These are phyloP conservation scores for Kalmusia sp. DNA, from an alignment of 2,329 filamentous ascomycete genomes.

Conservation along the genomic window DNA sequence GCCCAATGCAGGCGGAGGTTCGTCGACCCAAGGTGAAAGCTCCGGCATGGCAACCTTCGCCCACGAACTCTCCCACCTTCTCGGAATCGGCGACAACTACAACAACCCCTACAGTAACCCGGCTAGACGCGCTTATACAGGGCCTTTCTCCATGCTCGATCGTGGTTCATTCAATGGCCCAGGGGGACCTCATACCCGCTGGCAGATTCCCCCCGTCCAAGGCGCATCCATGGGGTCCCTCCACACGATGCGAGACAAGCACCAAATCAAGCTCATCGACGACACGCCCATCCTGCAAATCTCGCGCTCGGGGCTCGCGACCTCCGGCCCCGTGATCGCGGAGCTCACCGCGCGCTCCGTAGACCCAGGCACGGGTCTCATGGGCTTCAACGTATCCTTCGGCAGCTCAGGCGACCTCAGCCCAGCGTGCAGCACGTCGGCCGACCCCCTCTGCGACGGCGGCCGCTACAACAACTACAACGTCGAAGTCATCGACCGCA, in stretches of 20 bases:
- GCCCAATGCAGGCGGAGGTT: slow-evolving; percentile 62
- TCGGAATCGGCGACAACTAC: slow-evolving; percentile 60
- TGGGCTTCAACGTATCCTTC: slow-evolving; percentile 58
- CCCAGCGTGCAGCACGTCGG: slow-evolving; percentile 51
- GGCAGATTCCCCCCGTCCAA: slow-evolving; percentile 59
- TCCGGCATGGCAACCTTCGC: slow-evolving; percentile 62
- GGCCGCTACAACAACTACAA: slow-evolving; percentile 61
- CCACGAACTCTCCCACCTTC: slow-evolving; percentile 60
- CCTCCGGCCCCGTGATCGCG: slow-evolving; percentile 55
- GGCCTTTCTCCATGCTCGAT: slow-evolving; percentile 62
- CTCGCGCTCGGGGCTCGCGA: slow-evolving; percentile 52
- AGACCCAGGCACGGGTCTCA: slow-evolving; percentile 48
- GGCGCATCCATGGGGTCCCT: slow-evolving; percentile 59
- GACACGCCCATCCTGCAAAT: slow-evolving; percentile 54
- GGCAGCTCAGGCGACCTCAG: slow-evolving; percentile 51
- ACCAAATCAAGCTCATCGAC: slow-evolving; percentile 58
- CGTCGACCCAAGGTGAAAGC: slow-evolving; percentile 61
- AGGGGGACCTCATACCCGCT: slow-evolving; percentile 60
- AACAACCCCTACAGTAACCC: slow-evolving; percentile 61
- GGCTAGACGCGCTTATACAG: slow-evolving; percentile 57
- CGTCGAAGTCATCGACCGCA: slow-evolving; percentile 61
- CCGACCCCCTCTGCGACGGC: slow-evolving; percentile 59
- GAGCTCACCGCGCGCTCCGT: slow-evolving; percentile 58
- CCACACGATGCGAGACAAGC: slow-evolving; percentile 62
- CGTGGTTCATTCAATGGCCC: slow-evolving; percentile 62